phyloP scores from a whole-genome alignment of 148 eudicot genomes.

The Persicaria maculosa region DNA sequence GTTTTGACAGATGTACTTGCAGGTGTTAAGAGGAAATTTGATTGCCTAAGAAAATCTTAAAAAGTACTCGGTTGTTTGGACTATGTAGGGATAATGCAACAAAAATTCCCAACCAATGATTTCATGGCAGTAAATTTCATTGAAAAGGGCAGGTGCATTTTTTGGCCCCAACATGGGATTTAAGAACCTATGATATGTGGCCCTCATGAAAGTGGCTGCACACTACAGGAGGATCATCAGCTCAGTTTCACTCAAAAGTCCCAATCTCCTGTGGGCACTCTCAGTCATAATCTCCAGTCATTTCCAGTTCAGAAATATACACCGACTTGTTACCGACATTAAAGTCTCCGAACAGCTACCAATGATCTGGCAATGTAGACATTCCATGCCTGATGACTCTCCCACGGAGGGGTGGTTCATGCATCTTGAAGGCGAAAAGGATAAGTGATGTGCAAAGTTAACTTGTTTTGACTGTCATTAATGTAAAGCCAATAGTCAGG shows the following conservation, averaged over 20 bases:
- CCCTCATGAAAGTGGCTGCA: constrained; percentile 3
- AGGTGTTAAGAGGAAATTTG: neutral
- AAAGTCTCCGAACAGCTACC: neutral
- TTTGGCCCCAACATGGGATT: neutral
- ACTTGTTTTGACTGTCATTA: neutral
- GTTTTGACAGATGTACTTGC: no score
- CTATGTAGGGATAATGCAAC: constrained; percentile 1
- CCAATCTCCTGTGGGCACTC: neutral
- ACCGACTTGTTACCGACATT: neutral
- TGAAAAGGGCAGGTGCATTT: neutral
- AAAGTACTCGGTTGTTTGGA: neutral
- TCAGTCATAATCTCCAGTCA: neutral
- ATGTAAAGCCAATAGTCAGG: neutral
- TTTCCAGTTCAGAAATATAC: neutral
- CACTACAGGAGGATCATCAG: neutral
- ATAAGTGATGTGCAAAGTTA: neutral
- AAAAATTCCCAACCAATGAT: constrained; percentile 9
- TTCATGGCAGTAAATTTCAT: neutral
- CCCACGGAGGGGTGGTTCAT: neutral
- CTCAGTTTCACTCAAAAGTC: neutral
- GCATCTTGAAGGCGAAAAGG: neutral
- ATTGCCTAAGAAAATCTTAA: neutral
- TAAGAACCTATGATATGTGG: neutral
- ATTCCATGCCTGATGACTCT: neutral
- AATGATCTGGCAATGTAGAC: constrained; percentile 1